These are phyloP conservation scores for Larix kaempferi DNA, from an alignment of 75 land plant genomes.

Conservation along the genomic window DNA sequence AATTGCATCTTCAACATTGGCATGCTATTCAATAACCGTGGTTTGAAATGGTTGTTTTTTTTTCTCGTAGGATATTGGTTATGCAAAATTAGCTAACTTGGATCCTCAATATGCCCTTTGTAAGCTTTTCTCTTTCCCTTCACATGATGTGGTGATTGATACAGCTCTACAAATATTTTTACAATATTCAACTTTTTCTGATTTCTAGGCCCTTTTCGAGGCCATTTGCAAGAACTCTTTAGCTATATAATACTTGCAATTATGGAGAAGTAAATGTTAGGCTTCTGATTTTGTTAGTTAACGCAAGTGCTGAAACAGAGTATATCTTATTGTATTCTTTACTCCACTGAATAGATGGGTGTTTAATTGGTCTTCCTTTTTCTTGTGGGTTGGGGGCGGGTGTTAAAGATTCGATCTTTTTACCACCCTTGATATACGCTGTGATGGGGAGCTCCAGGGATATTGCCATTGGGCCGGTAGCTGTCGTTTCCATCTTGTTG, in stretches of 20 bases:
- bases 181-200: neutral
- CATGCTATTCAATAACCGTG: no score
- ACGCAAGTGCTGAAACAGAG: neutral
- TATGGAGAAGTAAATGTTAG: neutral
- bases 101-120: conserved; percentile 77
- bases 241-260: neutral
- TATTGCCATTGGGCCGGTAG: conserved; percentile 78
- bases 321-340: neutral
- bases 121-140: conserved; percentile 22
- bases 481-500: conserved; percentile 69
- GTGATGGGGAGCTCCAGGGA: conserved; percentile 83
- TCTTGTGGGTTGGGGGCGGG: neutral
- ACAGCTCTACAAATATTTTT: no score
- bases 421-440: conserved; percentile 78
- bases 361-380: neutral
- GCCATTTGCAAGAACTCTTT: neutral
- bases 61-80: conserved; percentile 54
- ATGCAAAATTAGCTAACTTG: conserved; percentile 68
- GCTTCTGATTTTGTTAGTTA: neutral
- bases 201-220: neutral
- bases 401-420: conserved; percentile 76
- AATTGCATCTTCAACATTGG: no score
- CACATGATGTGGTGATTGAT: no score
- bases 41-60: no score
- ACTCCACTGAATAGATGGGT: neutral